A percentile compares a stretch with the other conserved stretches of the same genome.
phyloP scores from a whole-genome alignment of 352 stramenopile species.

The Phytophthora megakarya region DNA sequence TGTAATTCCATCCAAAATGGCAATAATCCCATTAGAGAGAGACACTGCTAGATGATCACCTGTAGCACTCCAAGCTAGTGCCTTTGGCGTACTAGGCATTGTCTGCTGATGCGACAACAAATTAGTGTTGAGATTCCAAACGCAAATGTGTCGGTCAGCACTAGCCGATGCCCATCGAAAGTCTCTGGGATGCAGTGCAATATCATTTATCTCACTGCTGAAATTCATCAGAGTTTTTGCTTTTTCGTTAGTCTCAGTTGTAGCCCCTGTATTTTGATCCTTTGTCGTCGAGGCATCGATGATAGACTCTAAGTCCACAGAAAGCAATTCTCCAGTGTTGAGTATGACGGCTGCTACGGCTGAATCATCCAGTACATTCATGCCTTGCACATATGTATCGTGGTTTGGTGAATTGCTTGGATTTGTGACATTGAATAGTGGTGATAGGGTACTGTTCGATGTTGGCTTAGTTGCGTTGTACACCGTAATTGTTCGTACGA shows the following conservation, averaged over 20 bases:
- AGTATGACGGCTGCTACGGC: constrained; percentile 28
- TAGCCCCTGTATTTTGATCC: background rate
- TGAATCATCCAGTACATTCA: constrained; percentile 30
- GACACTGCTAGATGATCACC: constrained; percentile 51
- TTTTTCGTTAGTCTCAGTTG: constrained; percentile 16
- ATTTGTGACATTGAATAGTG: constrained; percentile 9
- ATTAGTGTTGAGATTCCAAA: constrained; percentile 53
- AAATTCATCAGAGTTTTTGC: constrained; percentile 30
- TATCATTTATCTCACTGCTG: constrained; percentile 30
- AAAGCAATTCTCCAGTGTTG: constrained; percentile 33
- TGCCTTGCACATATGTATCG: constrained; percentile 21
- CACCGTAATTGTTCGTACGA: constrained; percentile 26
- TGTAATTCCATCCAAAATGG: constrained; percentile 43
- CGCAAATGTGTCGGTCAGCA: constrained; percentile 36
- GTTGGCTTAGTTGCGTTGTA: constrained; percentile 7
- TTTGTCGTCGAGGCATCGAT: constrained; percentile 4
- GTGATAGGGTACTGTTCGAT: constrained; percentile 3
- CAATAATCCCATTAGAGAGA: constrained; percentile 41
- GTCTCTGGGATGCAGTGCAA: constrained; percentile 49
- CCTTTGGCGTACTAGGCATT: constrained; percentile 22
- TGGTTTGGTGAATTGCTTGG: background rate
- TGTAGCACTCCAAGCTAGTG: constrained; percentile 50
- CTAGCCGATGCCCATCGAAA: constrained; percentile 47
- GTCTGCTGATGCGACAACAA: constrained; percentile 25
- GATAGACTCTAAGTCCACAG: constrained; percentile 37